Evolutionary conservation across 202 grass and related monocot species (phyloP).

Genomic region (Musa balbisiana): DNA sequence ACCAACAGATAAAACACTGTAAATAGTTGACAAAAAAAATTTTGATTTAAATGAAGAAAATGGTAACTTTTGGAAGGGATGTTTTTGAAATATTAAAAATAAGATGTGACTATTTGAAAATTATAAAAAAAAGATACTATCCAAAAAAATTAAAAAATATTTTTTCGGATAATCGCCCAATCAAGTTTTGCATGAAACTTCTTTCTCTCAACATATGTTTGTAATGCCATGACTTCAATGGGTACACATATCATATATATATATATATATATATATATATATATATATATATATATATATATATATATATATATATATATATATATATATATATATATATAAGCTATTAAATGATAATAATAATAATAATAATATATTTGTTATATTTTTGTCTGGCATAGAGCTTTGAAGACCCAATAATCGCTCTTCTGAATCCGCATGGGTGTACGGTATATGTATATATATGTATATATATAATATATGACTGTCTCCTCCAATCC

Average conservation of each 20-base stretch:
- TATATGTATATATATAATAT: too few species aligned
- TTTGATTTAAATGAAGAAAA: too few species aligned
- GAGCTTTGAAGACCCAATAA: constrained; percentile 4
- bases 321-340: background rate
- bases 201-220: background rate
- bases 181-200: background rate
- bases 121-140: too few species aligned
- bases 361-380: too few species aligned
- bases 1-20: too few species aligned
- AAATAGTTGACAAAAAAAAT: too few species aligned
- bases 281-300: constrained; percentile 1
- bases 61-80: too few species aligned
- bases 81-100: too few species aligned
- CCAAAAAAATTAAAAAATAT: too few species aligned
- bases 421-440: constrained; percentile 8
- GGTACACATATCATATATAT: background rate
- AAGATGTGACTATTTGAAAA: too few species aligned
- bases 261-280: constrained; percentile 1
- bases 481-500: constrained; percentile 4
- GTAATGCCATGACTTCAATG: background rate
- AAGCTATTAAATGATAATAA: background rate
- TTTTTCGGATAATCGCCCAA: too few species aligned
- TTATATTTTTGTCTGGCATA: background rate
- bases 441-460: background rate
- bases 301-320: constrained; percentile 1